Evolutionary conservation across 2,329 filamentous ascomycete genomes (phyloP).

Genomic region (Sclerotinia glacialis): DNA sequence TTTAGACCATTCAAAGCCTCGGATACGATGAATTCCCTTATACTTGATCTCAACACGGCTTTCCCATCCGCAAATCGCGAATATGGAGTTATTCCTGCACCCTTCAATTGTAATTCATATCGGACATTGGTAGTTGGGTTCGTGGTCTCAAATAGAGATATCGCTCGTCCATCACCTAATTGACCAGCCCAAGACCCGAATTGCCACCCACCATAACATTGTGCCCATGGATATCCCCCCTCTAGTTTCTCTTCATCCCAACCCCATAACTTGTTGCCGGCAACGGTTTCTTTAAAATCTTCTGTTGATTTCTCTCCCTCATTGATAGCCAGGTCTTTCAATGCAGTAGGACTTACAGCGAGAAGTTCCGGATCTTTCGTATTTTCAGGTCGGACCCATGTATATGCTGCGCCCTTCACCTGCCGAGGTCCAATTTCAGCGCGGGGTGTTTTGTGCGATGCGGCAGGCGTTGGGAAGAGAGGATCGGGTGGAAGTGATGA

Average conservation of each 20-base stretch:
- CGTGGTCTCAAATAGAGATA: constrained; percentile 87
- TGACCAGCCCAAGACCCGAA: constrained; percentile 93
- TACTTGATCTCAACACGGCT: constrained; percentile 86
- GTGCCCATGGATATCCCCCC: constrained; percentile 92
- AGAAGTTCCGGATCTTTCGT: constrained; percentile 74
- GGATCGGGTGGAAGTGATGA: constrained; percentile 72
- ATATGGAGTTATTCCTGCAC: constrained; percentile 89
- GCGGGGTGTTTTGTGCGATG: constrained; percentile 78
- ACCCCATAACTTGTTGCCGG: constrained; percentile 79
- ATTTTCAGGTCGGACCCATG: constrained; percentile 80
- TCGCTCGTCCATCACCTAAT: constrained; percentile 89
- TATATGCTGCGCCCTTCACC: constrained; percentile 83
- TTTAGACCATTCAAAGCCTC: constrained; percentile 82
- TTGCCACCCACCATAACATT: constrained; percentile 87
- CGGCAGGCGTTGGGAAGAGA: constrained; percentile 73
- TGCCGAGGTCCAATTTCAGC: constrained; percentile 73
- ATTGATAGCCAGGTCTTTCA: constrained; percentile 76
- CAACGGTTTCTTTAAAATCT: constrained; percentile 73
- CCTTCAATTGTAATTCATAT: constrained; percentile 93
- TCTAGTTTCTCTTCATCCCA: constrained; percentile 64
- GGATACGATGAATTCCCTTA: constrained; percentile 89
- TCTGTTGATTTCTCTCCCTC: constrained; percentile 65
- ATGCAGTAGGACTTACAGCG: constrained; percentile 72
- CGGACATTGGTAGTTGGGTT: constrained; percentile 68
- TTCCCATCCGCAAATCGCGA: constrained; percentile 95